A percentile compares a stretch with the other conserved stretches of the same genome.
These are phyloP conservation scores for Triadica sebifera DNA, from an alignment of 345 rosid species.

Conservation along the genomic window DNA sequence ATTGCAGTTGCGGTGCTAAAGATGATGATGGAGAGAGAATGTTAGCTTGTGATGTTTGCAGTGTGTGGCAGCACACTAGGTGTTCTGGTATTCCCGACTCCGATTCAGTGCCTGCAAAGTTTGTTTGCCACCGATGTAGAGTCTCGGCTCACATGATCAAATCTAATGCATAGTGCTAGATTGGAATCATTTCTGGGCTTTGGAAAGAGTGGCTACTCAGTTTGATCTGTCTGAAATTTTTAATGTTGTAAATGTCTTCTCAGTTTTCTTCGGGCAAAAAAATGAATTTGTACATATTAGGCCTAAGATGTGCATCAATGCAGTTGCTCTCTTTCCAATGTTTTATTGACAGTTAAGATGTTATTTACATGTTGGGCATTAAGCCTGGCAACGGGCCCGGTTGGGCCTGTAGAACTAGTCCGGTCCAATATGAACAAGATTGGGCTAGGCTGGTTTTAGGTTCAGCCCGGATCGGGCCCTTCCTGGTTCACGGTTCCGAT, in stretches of 20 bases:
- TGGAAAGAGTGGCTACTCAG: constrained; percentile 20
- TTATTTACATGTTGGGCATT: no score
- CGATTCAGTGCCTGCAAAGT: constrained; percentile 52
- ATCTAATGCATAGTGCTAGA: constrained; percentile 17
- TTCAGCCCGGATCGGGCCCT: no score
- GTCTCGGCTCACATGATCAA: constrained; percentile 1
- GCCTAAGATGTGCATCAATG: constrained; percentile 19
- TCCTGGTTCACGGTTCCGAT: no score
- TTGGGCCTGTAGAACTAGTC: no score
- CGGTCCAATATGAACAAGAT: no score
- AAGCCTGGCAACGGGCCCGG: no score
- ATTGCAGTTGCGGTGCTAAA: constrained; percentile 64
- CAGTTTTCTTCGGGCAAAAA: background rate
- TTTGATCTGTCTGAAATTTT: constrained; percentile 14
- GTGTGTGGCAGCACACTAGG: constrained; percentile 74
- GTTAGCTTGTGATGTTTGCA: constrained; percentile 67
- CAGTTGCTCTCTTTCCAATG: constrained; percentile 15
- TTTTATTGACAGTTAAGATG: background rate
- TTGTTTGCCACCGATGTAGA: constrained; percentile 47
- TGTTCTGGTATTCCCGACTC: constrained; percentile 54
- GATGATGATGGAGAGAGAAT: constrained; percentile 79
- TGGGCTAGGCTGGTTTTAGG: no score
- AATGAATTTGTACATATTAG: constrained; percentile 29
- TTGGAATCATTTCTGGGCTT: background rate
- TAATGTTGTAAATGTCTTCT: constrained; percentile 20